A percentile compares a stretch with the other conserved stretches of the same genome.
Conservation (phyloP, 495 filamentous ascomycete species). For the Daldinia caldariorum region DNA sequence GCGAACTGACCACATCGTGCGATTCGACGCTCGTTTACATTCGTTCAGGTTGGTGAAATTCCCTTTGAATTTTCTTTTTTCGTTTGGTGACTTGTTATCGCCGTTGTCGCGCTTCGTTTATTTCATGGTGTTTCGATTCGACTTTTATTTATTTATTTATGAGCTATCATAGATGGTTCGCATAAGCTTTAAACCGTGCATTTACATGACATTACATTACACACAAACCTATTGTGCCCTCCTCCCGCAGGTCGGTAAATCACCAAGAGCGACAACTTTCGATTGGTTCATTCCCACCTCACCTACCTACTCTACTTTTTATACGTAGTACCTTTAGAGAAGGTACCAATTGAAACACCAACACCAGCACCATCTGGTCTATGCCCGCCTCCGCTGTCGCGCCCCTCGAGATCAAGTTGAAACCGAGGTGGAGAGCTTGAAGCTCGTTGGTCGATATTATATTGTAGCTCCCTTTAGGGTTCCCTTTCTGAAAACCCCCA, state of each 20-base stretch:
- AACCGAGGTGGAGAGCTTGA: constrained; percentile 33
- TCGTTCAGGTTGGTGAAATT: constrained; percentile 25
- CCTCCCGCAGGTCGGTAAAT: constrained; percentile 36
- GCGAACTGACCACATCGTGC: constrained; percentile 40
- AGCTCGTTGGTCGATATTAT: constrained; percentile 33
- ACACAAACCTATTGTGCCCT: constrained; percentile 24
- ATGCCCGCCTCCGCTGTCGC: constrained; percentile 25
- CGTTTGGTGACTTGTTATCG: background rate
- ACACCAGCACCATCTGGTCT: constrained; percentile 29
- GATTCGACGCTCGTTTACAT: constrained; percentile 34
- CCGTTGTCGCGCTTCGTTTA: constrained; percentile 13
- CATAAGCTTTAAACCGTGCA: background rate
- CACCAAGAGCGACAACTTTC: constrained; percentile 26
- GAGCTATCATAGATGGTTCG: background rate
- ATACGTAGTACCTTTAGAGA: constrained; percentile 19
- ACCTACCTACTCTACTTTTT: constrained; percentile 12
- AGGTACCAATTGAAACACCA: constrained; percentile 29
- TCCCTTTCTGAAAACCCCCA: constrained; percentile 6
- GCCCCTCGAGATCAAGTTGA: constrained; percentile 21
- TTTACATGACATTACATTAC: constrained; percentile 4
- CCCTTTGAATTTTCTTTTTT: background rate
- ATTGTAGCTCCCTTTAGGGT: constrained; percentile 31
- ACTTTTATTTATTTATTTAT: background rate
- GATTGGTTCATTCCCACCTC: constrained; percentile 21
- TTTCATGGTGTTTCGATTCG: constrained; percentile 9